Evolutionary conservation across 2,329 filamentous ascomycete genomes (phyloP), one percentile per base, ranked within the genome.

Genomic region (Exophiala mesophila): DNA sequence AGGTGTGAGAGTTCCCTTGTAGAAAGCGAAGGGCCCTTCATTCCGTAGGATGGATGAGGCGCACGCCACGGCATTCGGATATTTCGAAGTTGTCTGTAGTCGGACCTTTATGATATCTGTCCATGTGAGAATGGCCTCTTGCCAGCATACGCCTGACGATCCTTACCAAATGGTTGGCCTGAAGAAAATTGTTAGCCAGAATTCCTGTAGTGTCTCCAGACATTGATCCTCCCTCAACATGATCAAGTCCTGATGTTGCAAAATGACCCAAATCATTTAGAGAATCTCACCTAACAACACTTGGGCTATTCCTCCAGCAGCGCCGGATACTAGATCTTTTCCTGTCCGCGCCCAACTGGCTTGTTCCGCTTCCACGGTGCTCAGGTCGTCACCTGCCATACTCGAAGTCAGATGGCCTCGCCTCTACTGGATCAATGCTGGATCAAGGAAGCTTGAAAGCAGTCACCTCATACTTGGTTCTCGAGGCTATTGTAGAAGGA

Each of bases 1-100:
- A 0, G 92, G 92, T 4, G 92, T 97, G 43, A 98, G 74, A 0
- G 92, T 97, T 59, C 92, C 92, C 69, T 98, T 98, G 79, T 98
- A 98, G 73, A 98, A 98, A 44, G 92, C 92, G 9, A 85, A 69
- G 2, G 88, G 75, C 2, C 92, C 92, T 66, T 98, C 92, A 59
- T 87, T 83, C 58, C 79, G 81, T 68, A 87, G 87, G 69, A 98
- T 97, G 51, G 83, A 79, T 38, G 76, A 76, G 5, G 89, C 92
- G 54, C 86, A 87, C 57, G 87, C 76, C 34, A 94, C 67, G 39
- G 92, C 92, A 53, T 79, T 83, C 39, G 78, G 74, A 73, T 96
- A 94, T 55, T 86, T 78, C 16, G 76, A 81, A 40, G 84, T 85
- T 12, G 92, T 98, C 67, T 98, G 92, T 36, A 98, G 77, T 42